Evolutionary conservation across 495 filamentous ascomycete genomes (phyloP).

Genomic region (Antarctomyces pellizariae): DNA sequence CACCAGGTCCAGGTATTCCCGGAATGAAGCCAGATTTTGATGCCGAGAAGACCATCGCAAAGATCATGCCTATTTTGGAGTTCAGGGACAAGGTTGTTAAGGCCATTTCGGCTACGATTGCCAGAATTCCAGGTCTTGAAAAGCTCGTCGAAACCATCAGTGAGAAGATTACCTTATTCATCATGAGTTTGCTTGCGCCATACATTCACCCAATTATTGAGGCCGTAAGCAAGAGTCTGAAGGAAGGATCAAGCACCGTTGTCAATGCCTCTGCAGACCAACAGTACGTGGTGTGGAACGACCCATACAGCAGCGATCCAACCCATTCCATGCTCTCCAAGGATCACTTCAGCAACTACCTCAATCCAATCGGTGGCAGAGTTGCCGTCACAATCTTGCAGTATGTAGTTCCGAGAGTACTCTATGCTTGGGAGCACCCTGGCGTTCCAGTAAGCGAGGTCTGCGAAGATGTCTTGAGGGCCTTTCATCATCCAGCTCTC

Average conservation of each 20-base stretch:
- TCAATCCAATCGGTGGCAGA: constrained; percentile 71
- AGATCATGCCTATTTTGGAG: constrained; percentile 85
- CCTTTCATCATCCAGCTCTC: constrained; percentile 77
- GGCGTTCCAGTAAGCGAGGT: constrained; percentile 59
- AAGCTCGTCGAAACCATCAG: constrained; percentile 70
- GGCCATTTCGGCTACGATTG: constrained; percentile 56
- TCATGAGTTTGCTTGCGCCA: constrained; percentile 72
- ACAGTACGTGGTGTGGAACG: constrained; percentile 80
- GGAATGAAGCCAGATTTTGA: constrained; percentile 60
- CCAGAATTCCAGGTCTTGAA: constrained; percentile 81
- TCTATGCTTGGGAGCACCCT: constrained; percentile 79
- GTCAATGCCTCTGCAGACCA: constrained; percentile 59
- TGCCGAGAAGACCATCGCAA: constrained; percentile 50
- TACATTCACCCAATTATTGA: constrained; percentile 81
- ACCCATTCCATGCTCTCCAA: constrained; percentile 95
- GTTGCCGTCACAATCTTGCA: constrained; percentile 57
- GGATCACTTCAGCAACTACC: constrained; percentile 78
- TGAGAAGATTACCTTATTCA: constrained; percentile 73
- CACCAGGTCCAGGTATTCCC: constrained; percentile 30
- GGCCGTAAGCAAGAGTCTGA: constrained; percentile 57
- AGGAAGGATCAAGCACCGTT: constrained; percentile 58
- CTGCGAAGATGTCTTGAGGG: constrained; percentile 44
- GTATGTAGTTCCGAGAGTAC: constrained; percentile 51
- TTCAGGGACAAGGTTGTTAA: constrained; percentile 88
- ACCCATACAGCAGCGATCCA: constrained; percentile 65